phyloP scores from a whole-genome alignment of 257 asterid species.

The Salvia miltiorrhiza region DNA sequence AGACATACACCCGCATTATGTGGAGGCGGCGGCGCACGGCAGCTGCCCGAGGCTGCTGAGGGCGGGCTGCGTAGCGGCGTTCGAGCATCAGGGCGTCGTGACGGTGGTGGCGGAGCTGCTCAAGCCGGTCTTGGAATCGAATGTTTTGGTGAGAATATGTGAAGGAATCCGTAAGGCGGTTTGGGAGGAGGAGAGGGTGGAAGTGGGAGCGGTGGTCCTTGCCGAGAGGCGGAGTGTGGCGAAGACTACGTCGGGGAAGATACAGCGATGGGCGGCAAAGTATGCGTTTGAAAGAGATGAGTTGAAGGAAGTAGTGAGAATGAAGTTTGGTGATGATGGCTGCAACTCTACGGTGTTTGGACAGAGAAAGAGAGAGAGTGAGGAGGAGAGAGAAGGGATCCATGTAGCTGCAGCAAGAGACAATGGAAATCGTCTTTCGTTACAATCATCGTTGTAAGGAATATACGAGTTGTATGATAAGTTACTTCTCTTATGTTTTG shows the following conservation, averaged over 20 bases:
- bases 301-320: conserved; percentile 40
- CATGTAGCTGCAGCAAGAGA: conserved; percentile 12
- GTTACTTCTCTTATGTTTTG: not conserved
- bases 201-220: conserved; percentile 51
- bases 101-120: conserved; percentile 58
- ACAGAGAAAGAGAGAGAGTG: not conserved
- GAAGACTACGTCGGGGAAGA: conserved; percentile 82
- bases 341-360: not conserved
- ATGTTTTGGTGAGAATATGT: conserved; percentile 31
- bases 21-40: conserved; percentile 56
- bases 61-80: conserved; percentile 63
- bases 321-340: conserved; percentile 31
- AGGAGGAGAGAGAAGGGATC: conserved; percentile 13
- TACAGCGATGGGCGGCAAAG: conserved; percentile 67
- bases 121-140: conserved; percentile 16
- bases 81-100: conserved; percentile 20
- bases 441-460: conserved; percentile 45
- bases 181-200: conserved; percentile 34
- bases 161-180: conserved; percentile 39
- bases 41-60: conserved; percentile 38
- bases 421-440: conserved; percentile 22
- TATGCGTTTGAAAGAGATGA: conserved; percentile 31
- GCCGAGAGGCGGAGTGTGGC: conserved; percentile 58
- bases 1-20: conserved; percentile 66
- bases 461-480: not conserved